A percentile compares a stretch with the other conserved stretches of the same genome.
Conservation (phyloP, 2,329 filamentous ascomycete species). For the Orbilia javanica region DNA sequence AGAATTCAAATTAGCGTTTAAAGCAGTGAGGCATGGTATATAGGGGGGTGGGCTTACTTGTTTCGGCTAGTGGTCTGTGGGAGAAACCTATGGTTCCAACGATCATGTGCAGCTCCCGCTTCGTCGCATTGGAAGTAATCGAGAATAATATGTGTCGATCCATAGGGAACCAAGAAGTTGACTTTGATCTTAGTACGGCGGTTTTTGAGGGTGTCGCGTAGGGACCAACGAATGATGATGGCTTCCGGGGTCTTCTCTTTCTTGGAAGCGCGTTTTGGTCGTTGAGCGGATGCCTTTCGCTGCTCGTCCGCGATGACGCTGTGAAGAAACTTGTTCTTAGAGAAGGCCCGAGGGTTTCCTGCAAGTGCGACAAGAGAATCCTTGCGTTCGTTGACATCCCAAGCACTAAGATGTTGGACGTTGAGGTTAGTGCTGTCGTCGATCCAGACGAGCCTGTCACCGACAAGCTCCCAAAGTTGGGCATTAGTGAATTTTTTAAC, state of each 20-base stretch:
- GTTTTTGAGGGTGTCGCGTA: conserved; percentile 45
- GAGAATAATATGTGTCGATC: conserved; percentile 34
- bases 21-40: not conserved
- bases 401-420: conserved; percentile 54
- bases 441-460: conserved; percentile 53
- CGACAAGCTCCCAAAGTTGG: conserved; percentile 45
- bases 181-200: conserved; percentile 34
- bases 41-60: conserved; percentile 12
- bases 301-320: conserved; percentile 38
- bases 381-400: conserved; percentile 54
- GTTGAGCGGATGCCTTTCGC: conserved; percentile 34
- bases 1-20: not conserved
- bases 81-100: conserved; percentile 4
- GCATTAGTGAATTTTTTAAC: conserved; percentile 55
- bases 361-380: conserved; percentile 52
- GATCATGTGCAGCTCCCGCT: not conserved
- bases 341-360: conserved; percentile 38
- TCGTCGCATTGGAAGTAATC: conserved; percentile 48
- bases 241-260: conserved; percentile 41
- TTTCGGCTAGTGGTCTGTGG: conserved; percentile 34
- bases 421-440: conserved; percentile 49
- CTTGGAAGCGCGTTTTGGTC: conserved; percentile 36
- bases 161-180: conserved; percentile 42
- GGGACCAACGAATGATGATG: conserved; percentile 48
- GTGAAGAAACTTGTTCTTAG: conserved; percentile 49